phyloP scores from a whole-genome alignment of 2,329 filamentous ascomycete genomes.

The Colletotrichum cordylinicola region DNA sequence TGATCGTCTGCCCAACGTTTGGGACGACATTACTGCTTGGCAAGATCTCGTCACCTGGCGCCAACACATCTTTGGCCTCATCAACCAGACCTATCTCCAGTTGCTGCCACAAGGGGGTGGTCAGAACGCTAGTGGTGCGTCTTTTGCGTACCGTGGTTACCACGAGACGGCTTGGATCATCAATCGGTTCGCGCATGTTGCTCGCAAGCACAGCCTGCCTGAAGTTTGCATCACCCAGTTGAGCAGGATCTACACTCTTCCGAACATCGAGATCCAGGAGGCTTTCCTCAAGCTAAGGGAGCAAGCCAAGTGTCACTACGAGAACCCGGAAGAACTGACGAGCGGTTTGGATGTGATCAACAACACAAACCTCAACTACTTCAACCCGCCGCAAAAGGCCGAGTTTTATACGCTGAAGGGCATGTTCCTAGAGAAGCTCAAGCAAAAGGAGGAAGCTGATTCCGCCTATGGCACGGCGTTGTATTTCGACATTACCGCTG shows the following conservation, averaged over 20 bases:
- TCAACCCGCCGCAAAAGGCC: conserved; percentile 93
- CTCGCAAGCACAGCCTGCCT: conserved; percentile 93
- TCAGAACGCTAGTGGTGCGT: conserved; percentile 85
- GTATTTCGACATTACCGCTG: conserved; percentile 93
- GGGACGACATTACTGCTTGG: conserved; percentile 99
- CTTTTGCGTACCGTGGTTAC: conserved; percentile 95
- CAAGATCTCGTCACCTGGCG: conserved; percentile 99
- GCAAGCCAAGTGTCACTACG: conserved; percentile 98
- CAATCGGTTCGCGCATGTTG: conserved; percentile 97
- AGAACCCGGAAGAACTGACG: conserved; percentile 90
- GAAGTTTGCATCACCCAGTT: conserved; percentile 98
- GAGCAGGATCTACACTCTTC: conserved; percentile 96
- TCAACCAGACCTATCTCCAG: conserved; percentile 91
- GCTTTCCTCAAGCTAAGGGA: conserved; percentile 98
- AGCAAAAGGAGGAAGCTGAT: conserved; percentile 89
- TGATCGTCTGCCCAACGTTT: conserved; percentile 93
- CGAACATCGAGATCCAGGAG: conserved; percentile 99
- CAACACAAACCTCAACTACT: conserved; percentile 99
- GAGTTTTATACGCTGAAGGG: conserved; percentile 99
- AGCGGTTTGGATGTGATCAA: conserved; percentile 98
- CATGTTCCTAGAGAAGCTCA: conserved; percentile 97
- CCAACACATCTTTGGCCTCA: conserved; percentile 97
- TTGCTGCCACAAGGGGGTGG: conserved; percentile 78
- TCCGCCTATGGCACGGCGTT: conserved; percentile 93
- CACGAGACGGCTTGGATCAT: conserved; percentile 99